Evolutionary conservation across 768 basidiomycete species (phyloP), one percentile per base, ranked within the genome.

Genomic region (Calocera cornea): DNA sequence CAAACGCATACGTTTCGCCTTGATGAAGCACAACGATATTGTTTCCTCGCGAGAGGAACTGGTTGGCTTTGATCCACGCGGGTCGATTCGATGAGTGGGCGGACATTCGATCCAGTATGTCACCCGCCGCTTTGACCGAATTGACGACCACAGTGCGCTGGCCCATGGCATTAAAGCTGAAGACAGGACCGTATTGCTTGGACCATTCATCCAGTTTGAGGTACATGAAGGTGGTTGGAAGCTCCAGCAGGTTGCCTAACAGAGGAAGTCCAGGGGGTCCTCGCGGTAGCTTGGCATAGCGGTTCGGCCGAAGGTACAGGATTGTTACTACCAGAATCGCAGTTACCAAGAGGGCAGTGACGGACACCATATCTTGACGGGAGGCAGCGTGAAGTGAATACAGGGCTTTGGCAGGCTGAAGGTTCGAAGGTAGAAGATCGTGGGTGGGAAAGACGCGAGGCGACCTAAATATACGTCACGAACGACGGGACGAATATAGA

Each of bases 181-280:
- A 29, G 19, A 24, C 16, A 65, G 16, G 17, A 69, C 70, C 70
- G 31, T 70, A 70, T 24, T 63, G 17, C 34, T 67, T 34, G n/a
- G 47, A 50, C 70, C 70, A 70, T 47, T 67, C 68, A 12, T 47
- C 29, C 22, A 69, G 69, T 5, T 27, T 38, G 22, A 67, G 2
- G 69, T 60, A 69, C 29, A 54, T 29, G 29, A 50, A 64, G 16
- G 7, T 47, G 2, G 44, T 41, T 19, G 49, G 41, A 3, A 70
- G 19, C 33, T 70, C 69, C 24, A 70, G 50, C 10, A 47, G 16
- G 44, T 70, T 70, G 10, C 70, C 70, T 17, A 70, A 22, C 14
- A 70, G 24, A 29, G 69, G 70, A 19, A 69, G 34, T 19, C 69
- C 69, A 5, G 65, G 60, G 3, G 70, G 70, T 8, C 66, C 66